Percentiles rank a stretch among this genome's conserved stretches.
Evolutionary conservation across 805 yeast genomes (phyloP).

Genomic region (Schwanniomyces vanrijiae): DNA sequence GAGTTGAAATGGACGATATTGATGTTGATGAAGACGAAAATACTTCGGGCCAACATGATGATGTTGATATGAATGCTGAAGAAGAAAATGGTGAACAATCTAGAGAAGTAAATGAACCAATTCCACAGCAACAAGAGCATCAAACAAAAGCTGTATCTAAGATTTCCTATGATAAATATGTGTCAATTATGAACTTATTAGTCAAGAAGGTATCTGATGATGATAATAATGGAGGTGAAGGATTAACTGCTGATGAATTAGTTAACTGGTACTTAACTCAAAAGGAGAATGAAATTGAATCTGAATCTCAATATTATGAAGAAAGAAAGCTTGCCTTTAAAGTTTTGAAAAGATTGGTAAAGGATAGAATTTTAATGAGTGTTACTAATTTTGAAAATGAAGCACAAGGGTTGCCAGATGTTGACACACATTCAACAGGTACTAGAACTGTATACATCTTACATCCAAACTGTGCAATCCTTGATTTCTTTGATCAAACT

Average conservation of each 20-base stretch:
- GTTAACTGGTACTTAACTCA: conserved; percentile 80
- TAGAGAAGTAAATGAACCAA: conserved; percentile 1
- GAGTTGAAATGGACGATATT: conserved; percentile 91
- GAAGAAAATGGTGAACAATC: conserved; percentile 2
- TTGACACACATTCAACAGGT: conserved; percentile 17
- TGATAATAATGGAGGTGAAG: conserved; percentile 52
- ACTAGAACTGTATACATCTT: conserved; percentile 38
- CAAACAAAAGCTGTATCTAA: conserved; percentile 29
- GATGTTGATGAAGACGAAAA: conserved; percentile 72
- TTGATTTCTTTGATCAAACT: conserved; percentile 58
- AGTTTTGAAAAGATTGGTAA: conserved; percentile 79
- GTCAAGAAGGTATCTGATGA: conserved; percentile 63
- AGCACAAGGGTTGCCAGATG: conserved; percentile 18
- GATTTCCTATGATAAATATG: conserved; percentile 84
- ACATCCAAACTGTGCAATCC: conserved; percentile 83
- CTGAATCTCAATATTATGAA: conserved; percentile 67
- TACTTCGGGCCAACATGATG: conserved; percentile 12
- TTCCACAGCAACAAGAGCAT: conserved; percentile 5
- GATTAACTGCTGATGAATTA: conserved; percentile 65
- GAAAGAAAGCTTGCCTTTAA: conserved; percentile 74
- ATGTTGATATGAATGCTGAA: conserved; percentile 17
- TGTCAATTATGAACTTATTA: conserved; percentile 76
- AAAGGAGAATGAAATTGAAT: conserved; percentile 65
- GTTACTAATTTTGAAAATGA: conserved; percentile 37
- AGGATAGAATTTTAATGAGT: conserved; percentile 78